A percentile compares a stretch with the other conserved stretches of the same genome.
Evolutionary conservation across 208 protist species (phyloP).

Genomic region (Trypanosoma mega): DNA sequence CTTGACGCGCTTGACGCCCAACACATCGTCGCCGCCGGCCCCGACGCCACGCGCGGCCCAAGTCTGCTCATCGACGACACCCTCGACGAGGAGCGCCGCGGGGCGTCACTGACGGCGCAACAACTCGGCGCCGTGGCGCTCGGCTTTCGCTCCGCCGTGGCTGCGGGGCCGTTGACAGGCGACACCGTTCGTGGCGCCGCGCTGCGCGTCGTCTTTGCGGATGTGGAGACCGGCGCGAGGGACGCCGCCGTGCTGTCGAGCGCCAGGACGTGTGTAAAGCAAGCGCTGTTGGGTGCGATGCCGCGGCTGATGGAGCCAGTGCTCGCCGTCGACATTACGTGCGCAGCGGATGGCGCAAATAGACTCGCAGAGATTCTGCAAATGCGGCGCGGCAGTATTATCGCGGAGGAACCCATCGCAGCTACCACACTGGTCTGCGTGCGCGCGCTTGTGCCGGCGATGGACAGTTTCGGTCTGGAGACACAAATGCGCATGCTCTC

Average conservation of each 20-base stretch:
- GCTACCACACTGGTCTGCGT: constrained; percentile 97
- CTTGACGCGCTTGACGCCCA: constrained; percentile 96
- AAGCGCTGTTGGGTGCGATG: constrained; percentile 94
- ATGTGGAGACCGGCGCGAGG: constrained; percentile 36
- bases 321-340: constrained; percentile 93
- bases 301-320: constrained; percentile 99
- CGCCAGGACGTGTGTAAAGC: constrained; percentile 91
- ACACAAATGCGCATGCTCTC: constrained; percentile 98
- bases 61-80: constrained; percentile 98
- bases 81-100: constrained; percentile 55
- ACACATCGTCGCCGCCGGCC: constrained; percentile 94
- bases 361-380: constrained; percentile 88
- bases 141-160: constrained; percentile 73
- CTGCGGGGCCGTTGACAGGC: constrained; percentile 96
- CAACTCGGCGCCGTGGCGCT: constrained; percentile 94
- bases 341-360: constrained; percentile 78
- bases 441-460: constrained; percentile 94
- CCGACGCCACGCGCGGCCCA: constrained; percentile 84
- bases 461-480: constrained; percentile 99
- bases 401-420: constrained; percentile 89
- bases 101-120: constrained; percentile 49
- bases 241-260: constrained; percentile 74
- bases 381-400: constrained; percentile 92
- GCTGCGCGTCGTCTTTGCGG: constrained; percentile 54
- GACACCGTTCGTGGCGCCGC: constrained; percentile 84